Base-by-base conservation (phyloP, 179 eudicot species). In the Pouteria campechiana region DNA sequence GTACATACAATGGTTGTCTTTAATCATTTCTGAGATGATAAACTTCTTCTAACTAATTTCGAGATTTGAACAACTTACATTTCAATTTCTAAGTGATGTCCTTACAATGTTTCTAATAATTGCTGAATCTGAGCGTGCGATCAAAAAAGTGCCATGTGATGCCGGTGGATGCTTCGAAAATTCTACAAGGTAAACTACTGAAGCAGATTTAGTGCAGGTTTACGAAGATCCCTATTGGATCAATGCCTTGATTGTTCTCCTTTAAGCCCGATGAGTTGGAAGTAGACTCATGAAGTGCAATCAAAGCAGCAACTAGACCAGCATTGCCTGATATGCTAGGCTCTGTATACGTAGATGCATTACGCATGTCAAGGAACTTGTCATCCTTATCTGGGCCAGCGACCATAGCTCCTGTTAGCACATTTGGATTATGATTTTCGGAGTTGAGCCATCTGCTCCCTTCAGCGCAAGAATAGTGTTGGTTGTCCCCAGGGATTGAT, bases 351-450 rank as follows among this genome's bases (percentile, higher is more conserved):
- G 44, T 34, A 1, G 44, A 51, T 14, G 57, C 52, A 17, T 45
- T 36, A 23, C 70, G 46, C 7, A 57, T 33, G 12, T 64, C 70
- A 13, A 36, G 16, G 46, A 63, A 63, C 4, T 38, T 4, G 29
- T 52, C 70, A 14, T 52, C 43, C 12, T 18, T 32, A 19, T 63
- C 54, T 0, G 69, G 69, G 8, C 69, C 69, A 24, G 43, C 63
- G 2, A 63, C 69, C 63, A 63, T 56, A 15, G 69, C 69, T 56
- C 69, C 69, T 11, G 32, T 0, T 7, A 63, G 52, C 3, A 20
- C 29, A 34, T 55, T 56, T 12, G 59, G 70, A 24, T 64, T 57
- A 27, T 42, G 23, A 7, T 52, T 36, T 21, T 46, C 38, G 11
- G 60, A 33, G 0, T 52, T 34, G 17, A 34, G 29, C 63, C 63